Percentiles rank a stretch among this genome's conserved stretches.
Evolutionary conservation across 768 basidiomycete genomes (phyloP).

Genomic region (Glaciozyma martinii): DNA sequence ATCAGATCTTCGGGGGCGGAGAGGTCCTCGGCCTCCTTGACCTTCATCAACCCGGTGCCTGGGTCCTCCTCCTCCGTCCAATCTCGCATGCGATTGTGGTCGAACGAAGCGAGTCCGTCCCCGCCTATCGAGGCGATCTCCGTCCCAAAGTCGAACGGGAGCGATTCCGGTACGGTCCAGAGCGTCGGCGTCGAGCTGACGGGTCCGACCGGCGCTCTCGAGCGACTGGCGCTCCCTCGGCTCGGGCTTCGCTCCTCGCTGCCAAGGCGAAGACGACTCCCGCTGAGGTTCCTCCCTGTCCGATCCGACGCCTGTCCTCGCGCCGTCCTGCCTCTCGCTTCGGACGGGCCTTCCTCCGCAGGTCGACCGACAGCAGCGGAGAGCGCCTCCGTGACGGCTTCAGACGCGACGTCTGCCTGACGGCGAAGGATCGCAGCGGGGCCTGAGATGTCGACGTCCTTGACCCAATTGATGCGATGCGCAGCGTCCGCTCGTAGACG

Average conservation of each 20-base stretch:
- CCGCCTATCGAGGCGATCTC: slow-evolving; percentile 6
- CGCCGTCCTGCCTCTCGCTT: slow-evolving; percentile 16
- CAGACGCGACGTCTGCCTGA: background rate
- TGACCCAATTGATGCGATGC: slow-evolving; percentile 68
- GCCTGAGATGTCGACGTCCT: slow-evolving; percentile 43
- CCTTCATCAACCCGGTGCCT: slow-evolving; percentile 25
- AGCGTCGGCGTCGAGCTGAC: slow-evolving; percentile 36
- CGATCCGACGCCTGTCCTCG: slow-evolving; percentile 2
- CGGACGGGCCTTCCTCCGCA: slow-evolving; percentile 14
- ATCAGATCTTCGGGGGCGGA: background rate
- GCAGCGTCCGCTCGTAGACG: slow-evolving; percentile 81
- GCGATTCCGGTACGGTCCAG: slow-evolving; percentile 62
- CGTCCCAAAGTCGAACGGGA: slow-evolving; percentile 48
- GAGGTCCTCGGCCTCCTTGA: slow-evolving; percentile 35
- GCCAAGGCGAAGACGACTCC: slow-evolving; percentile 20
- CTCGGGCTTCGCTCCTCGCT: slow-evolving; percentile 26
- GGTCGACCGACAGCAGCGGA: background rate
- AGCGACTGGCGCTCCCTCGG: slow-evolving; percentile 12
- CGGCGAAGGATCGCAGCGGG: slow-evolving; percentile 24
- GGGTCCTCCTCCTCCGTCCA: slow-evolving; percentile 36
- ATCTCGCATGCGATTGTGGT: slow-evolving; percentile 33
- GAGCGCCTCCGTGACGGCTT: background rate
- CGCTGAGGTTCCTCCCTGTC: slow-evolving; percentile 17
- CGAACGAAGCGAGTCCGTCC: slow-evolving; percentile 32
- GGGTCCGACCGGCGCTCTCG: background rate